Conservation (phyloP, 2,329 filamentous ascomycete genomes). For the Alternaria arbusti region DNA sequence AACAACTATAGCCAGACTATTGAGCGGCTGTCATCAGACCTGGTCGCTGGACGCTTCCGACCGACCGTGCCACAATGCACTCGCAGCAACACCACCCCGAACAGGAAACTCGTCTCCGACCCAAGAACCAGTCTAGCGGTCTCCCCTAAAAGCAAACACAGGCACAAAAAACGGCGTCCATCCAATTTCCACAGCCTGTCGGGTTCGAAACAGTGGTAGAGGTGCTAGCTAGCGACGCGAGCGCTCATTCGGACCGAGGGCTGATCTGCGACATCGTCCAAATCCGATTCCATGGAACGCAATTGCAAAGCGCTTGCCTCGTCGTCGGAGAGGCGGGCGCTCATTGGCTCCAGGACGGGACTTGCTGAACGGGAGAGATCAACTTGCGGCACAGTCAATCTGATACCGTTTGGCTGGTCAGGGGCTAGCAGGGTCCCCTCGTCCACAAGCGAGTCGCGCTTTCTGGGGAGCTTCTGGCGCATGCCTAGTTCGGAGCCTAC, state of each 20-base stretch:
- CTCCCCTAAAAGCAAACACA: neutral
- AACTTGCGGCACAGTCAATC: conserved; percentile 37
- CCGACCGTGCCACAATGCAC: neutral
- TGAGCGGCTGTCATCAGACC: neutral
- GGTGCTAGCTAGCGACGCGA: conserved; percentile 29
- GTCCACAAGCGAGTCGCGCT: conserved; percentile 45
- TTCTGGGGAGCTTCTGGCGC: conserved; percentile 51
- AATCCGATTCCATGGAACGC: conserved; percentile 29
- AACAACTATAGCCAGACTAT: neutral
- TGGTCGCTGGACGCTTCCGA: neutral
- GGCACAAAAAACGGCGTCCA: neutral
- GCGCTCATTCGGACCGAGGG: conserved; percentile 42
- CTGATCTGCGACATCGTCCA: conserved; percentile 38
- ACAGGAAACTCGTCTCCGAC: neutral
- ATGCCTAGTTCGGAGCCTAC: conserved; percentile 55
- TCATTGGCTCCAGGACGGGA: conserved; percentile 45
- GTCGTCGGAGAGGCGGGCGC: conserved; percentile 38
- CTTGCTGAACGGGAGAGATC: conserved; percentile 42
- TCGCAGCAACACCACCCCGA: neutral
- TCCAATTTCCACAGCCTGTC: neutral
- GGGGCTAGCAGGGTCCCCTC: conserved; percentile 28
- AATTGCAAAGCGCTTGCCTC: conserved; percentile 22
- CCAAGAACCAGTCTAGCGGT: conserved; percentile 1
- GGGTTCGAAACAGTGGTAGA: neutral
- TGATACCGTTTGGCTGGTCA: conserved; percentile 28